Evolutionary conservation across 2,329 filamentous ascomycete species (phyloP).

Genomic region (Neofusicoccum sp.): DNA sequence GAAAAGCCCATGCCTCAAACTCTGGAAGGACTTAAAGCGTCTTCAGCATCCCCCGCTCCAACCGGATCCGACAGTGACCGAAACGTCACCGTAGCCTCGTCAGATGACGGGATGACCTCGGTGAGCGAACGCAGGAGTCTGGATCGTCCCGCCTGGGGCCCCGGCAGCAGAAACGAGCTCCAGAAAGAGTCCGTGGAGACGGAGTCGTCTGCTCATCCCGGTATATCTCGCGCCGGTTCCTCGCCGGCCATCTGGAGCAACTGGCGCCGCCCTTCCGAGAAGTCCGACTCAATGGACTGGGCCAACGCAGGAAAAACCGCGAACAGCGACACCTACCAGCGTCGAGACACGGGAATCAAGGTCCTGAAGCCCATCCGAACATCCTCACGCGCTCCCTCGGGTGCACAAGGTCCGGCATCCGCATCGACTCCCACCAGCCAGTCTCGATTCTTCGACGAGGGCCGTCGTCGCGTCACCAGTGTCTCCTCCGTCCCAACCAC

Average conservation of each 20-base stretch:
- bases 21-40: slow-evolving; percentile 11
- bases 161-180: not conserved
- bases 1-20: not conserved
- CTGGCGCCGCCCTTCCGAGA: slow-evolving; percentile 40
- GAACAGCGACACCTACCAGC: slow-evolving; percentile 66
- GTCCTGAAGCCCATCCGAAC: slow-evolving; percentile 77
- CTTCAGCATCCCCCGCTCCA: not conserved
- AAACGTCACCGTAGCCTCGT: slow-evolving; percentile 13
- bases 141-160: slow-evolving; percentile 1
- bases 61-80: slow-evolving; percentile 10
- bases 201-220: not conserved
- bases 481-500: slow-evolving; percentile 16
- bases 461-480: slow-evolving; percentile 32
- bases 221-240: slow-evolving; percentile 28
- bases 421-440: slow-evolving; percentile 26
- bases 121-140: not conserved
- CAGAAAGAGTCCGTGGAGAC: not conserved
- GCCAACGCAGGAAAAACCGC: slow-evolving; percentile 55
- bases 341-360: slow-evolving; percentile 76
- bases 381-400: slow-evolving; percentile 48
- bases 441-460: slow-evolving; percentile 49
- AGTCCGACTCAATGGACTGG: slow-evolving; percentile 42
- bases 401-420: slow-evolving; percentile 27
- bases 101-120: slow-evolving; percentile 2
- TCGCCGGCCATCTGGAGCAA: slow-evolving; percentile 48